Evolutionary conservation across 306 rosid species (phyloP), one percentile per base, ranked within the genome.

Genomic region (Hippophae rhamnoides): DNA sequence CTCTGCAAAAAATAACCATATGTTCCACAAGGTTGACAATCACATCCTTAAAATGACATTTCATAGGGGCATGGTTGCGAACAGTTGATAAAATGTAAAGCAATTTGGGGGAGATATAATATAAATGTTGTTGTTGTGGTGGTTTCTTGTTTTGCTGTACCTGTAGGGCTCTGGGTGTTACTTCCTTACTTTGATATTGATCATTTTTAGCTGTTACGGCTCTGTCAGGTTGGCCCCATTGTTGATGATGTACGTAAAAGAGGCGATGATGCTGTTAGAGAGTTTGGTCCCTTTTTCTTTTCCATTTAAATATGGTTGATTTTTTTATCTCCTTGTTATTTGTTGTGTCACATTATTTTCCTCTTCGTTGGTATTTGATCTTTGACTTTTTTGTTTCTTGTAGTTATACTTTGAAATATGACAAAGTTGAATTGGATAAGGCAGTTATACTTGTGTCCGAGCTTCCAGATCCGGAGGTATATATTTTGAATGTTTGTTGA

Each of bases 391-490:
- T 51, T 66, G 23, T 13, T 26, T 57, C 71, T 69, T 73, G 66
- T 62, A 88, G 99, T 10, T 92, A 85, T 65, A 88, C 96, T 26
- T 68, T 83, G 8, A 85, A 52, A 72, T 92, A 87, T 76, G 99
- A 92, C 49, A 88, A 81, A 76, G 99, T 76, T 46, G 82, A 79
- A 47, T 65, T 85, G 59, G 81, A 82, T 47, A 58, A 80, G 64
- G 71, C 73, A 43, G 85, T 92, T 65, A 89, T 81, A 57, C 64
- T 69, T 43, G 93, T 92, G 27, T 79, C 88, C 0, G 86, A 85
- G 41, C 86, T 92, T 67, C 90, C 96, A 13, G 95, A 88, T 56
- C 99, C 96, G 1, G 85, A 78, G 99, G 96, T 92, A 83, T 56
- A 14, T 57, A 51, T 40, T 52, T 66, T 65, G 13, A 26, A 69